Conservation (phyloP, 192 early-diverging fungal species). For the Oehlia diaphana region DNA sequence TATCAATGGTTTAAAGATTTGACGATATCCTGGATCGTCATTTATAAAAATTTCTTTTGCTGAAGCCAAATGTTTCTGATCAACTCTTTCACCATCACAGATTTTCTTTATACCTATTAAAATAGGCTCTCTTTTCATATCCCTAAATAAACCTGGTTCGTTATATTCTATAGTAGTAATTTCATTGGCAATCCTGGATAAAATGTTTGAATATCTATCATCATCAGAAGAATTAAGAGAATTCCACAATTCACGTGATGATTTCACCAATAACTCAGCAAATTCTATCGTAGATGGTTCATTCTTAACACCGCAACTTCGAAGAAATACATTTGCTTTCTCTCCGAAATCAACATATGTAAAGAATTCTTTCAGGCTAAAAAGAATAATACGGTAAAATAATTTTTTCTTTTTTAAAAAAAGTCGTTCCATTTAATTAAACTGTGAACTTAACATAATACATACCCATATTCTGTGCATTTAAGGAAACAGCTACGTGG, state of each 20-base stretch:
- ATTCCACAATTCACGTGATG: conserved; percentile 59
- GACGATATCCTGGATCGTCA: conserved; percentile 71
- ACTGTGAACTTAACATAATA: neutral
- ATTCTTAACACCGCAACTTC: conserved; percentile 80
- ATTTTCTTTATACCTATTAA: conserved; percentile 58
- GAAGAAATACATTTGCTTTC: conserved; percentile 73
- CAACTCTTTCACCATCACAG: conserved; percentile 65
- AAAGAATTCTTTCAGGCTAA: conserved; percentile 54
- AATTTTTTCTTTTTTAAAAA: neutral
- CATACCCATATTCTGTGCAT: neutral
- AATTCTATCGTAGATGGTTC: conserved; percentile 78
- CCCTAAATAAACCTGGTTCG: conserved; percentile 39
- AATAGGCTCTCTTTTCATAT: conserved; percentile 43
- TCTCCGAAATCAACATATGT: conserved; percentile 72
- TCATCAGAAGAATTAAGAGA: conserved; percentile 36
- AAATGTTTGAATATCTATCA: conserved; percentile 64
- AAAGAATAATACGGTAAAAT: conserved; percentile 26
- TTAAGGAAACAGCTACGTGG: conserved; percentile 12
- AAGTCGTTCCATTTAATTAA: neutral
- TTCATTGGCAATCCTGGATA: conserved; percentile 74
- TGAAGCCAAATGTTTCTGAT: conserved; percentile 63
- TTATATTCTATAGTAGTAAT: conserved; percentile 45
- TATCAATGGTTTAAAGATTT: conserved; percentile 73
- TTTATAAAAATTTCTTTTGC: conserved; percentile 76
- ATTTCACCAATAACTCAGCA: conserved; percentile 60